Evolutionary conservation across 2,329 filamentous ascomycete genomes (phyloP), one percentile per base, ranked within the genome.

Genomic region (Blastomyces silverae): DNA sequence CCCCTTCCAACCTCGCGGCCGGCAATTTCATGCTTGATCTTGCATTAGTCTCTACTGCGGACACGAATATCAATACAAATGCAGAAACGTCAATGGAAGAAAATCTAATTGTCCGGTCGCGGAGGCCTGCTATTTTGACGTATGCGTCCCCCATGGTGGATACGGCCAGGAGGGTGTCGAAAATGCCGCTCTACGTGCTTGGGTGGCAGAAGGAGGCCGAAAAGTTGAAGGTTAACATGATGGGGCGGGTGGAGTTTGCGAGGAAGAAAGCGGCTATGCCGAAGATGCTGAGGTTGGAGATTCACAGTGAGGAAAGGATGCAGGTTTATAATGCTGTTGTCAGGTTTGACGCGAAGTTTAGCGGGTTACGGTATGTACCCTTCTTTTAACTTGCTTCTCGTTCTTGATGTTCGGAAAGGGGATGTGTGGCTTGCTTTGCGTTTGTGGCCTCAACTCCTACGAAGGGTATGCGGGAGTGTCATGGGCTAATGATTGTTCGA

Each of bases 1-100:
- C 91, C 2, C 87, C 86, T 0, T 77, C 82, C 1, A 99, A 99
- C 72, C 78, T 89, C 28, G 84, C 84, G 1, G 84, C 85, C 17
- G 94, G 94, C 37, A 97, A 97, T 78, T 97, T 97, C 81, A 99
- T 99, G 94, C 80, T 97, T 22, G 88, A 90, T 58, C 79, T 84
- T 86, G 84, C 86, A 66, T 84, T 96, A 62, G 82, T 90, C 61
- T 82, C 82, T 57, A 6, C 55, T 22, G 34, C 77, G 78, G 75
- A 77, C 37, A 73, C 70, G 37, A 70, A 71, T 46, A 70, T 65
- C 1, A 67, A 69, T 25, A 64, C 67, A n/a, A 74, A 75, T 62
- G 68, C 69, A n/a, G 44, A 44, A 2, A 28, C 8, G 17, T 13
- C 42, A 37, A 52, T 20, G 1, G 31, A 50, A 7, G 20, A 70